phyloP scores from a whole-genome alignment of 768 basidiomycete genomes.

The Lentinula boryana region DNA sequence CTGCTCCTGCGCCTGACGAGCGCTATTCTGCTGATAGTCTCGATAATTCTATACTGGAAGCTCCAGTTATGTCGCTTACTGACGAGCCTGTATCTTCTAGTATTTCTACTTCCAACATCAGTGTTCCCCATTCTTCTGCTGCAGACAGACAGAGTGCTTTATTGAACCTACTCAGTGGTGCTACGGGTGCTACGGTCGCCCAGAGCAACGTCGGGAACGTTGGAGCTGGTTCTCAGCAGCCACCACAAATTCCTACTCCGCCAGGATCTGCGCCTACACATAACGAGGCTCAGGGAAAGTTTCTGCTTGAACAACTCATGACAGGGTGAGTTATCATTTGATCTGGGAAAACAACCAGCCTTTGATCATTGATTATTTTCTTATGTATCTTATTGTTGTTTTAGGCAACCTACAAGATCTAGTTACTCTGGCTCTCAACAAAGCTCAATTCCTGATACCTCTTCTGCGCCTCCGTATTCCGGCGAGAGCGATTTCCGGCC shows the following conservation, averaged over 20 bases:
- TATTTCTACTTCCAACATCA: background rate
- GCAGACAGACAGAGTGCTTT: slow-evolving; percentile 73
- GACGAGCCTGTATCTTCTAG: slow-evolving; percentile 31
- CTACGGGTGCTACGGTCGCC: slow-evolving; percentile 25
- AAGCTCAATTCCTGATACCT: slow-evolving; percentile 25
- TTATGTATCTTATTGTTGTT: slow-evolving; percentile 13
- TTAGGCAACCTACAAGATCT: slow-evolving; percentile 41
- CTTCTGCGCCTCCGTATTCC: slow-evolving; percentile 45
- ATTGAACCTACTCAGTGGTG: slow-evolving; percentile 59
- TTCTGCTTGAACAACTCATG: slow-evolving; percentile 77
- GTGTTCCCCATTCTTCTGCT: slow-evolving; percentile 35
- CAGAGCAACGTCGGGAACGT: slow-evolving; percentile 7
- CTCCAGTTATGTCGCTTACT: slow-evolving; percentile 37
- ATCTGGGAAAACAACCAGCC: slow-evolving; percentile 5
- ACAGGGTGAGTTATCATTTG: slow-evolving; percentile 53
- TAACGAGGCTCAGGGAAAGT: slow-evolving; percentile 66
- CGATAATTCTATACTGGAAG: slow-evolving; percentile 26
- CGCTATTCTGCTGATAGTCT: slow-evolving; percentile 25
- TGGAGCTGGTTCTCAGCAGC: slow-evolving; percentile 19
- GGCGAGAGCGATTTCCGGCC: slow-evolving; percentile 37
- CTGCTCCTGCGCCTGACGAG: slow-evolving; percentile 28
- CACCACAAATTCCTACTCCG: slow-evolving; percentile 67
- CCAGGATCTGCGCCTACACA: slow-evolving; percentile 56
- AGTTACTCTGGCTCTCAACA: slow-evolving; percentile 46
- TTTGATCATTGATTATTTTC: background rate